Conservation (phyloP, 2,329 filamentous ascomycete species). For the Gaeumannomyces tritici region DNA sequence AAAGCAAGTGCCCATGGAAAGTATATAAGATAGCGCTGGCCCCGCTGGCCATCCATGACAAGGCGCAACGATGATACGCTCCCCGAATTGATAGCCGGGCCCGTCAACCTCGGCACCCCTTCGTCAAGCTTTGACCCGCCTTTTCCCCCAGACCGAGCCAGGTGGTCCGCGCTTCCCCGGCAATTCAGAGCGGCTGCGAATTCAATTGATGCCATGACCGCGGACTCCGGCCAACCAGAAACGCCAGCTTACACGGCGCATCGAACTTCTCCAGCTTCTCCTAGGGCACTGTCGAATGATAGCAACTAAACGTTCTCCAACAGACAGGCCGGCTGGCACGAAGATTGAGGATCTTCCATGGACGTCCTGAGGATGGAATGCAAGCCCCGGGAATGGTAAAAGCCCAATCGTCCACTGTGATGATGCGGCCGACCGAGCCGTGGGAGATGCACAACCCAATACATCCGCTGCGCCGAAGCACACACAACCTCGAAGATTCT, state of each 20-base stretch:
- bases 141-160: background rate
- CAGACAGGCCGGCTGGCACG: too few species aligned
- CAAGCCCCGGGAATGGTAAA: too few species aligned
- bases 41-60: background rate
- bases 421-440: background rate
- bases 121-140: background rate
- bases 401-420: background rate
- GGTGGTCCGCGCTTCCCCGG: background rate
- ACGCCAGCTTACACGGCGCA: background rate
- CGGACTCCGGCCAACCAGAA: background rate
- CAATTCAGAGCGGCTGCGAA: background rate
- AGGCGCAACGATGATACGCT: background rate
- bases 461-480: background rate
- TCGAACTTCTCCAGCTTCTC: background rate
- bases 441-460: too few species aligned
- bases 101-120: background rate
- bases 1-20: background rate
- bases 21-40: background rate
- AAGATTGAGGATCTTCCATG: too few species aligned
- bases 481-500: background rate
- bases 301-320: background rate
- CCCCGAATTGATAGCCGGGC: background rate
- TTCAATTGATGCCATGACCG: background rate
- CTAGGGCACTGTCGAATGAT: background rate
- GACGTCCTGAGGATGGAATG: too few species aligned